phyloP scores from a whole-genome alignment of 2,329 filamentous ascomycete genomes.

The Epicoccum nigrum region DNA sequence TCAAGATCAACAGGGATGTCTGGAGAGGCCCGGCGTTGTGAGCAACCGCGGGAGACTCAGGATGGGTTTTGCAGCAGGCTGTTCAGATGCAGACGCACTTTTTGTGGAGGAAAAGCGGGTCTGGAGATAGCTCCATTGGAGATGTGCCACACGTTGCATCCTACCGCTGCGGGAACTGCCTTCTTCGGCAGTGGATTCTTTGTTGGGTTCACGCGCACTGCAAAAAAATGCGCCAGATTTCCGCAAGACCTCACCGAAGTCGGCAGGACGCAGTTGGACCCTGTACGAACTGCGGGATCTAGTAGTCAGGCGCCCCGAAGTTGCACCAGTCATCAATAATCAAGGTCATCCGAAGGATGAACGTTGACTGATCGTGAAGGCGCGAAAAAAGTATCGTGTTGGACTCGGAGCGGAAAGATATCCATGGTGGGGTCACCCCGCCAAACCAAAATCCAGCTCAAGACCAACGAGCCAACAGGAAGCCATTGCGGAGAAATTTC shows the following conservation, averaged over 20 bases:
- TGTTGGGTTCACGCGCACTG: constrained; percentile 9
- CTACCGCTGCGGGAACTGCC: background rate
- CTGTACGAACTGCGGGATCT: background rate
- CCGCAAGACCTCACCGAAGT: constrained; percentile 14
- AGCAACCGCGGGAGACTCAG: constrained; percentile 15
- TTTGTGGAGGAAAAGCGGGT: constrained; percentile 30
- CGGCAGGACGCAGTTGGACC: constrained; percentile 2
- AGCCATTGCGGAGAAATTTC: constrained; percentile 19
- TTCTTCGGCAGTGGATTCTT: constrained; percentile 4
- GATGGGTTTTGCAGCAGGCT: constrained; percentile 9
- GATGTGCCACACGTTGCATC: constrained; percentile 3
- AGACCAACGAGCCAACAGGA: constrained; percentile 1
- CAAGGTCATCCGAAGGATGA: constrained; percentile 6
- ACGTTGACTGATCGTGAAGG: background rate
- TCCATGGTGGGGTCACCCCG: constrained; percentile 13
- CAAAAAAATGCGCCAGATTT: background rate
- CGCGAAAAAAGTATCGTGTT: background rate
- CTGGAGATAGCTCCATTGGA: constrained; percentile 22
- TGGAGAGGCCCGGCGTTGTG: constrained; percentile 60
- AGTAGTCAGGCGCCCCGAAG: background rate
- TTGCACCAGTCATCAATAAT: too few species aligned
- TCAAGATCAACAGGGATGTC: constrained; percentile 77
- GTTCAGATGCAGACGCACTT: constrained; percentile 12
- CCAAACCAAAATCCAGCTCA: background rate
- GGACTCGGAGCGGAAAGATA: background rate